A percentile compares a stretch with the other conserved stretches of the same genome.
phyloP scores from a whole-genome alignment of 2,329 filamentous ascomycete genomes.

The Ustulina deusta region DNA sequence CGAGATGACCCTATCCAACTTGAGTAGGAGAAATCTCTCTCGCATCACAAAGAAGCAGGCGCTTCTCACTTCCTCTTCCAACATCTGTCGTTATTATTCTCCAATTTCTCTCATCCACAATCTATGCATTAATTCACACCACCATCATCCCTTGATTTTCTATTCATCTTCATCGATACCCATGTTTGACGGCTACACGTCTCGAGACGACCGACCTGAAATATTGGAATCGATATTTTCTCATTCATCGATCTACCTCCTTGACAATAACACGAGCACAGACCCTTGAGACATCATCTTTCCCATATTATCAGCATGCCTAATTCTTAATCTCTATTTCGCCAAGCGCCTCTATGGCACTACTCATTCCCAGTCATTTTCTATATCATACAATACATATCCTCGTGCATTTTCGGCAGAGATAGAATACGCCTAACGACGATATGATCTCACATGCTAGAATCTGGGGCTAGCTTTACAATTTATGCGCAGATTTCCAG shows the following conservation, averaged over 20 bases:
- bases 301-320: not conserved
- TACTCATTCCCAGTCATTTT: not conserved
- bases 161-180: not conserved
- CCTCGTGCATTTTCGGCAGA: not conserved
- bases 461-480: not conserved
- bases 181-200: not conserved
- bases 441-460: not conserved
- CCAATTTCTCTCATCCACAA: not conserved
- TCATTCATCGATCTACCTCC: not conserved
- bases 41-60: not conserved
- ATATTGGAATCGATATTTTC: not conserved
- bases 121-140: not conserved
- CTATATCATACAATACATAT: not conserved
- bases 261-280: not conserved
- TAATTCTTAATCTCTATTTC: constrained; percentile 5
- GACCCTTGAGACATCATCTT: not conserved
- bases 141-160: not conserved
- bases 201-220: not conserved
- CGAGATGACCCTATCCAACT: constrained; percentile 5
- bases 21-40: constrained; percentile 1
- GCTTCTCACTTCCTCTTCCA: not conserved
- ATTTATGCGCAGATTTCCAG: constrained; percentile 19
- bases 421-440: not conserved
- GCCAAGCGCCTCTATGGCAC: not conserved
- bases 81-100: not conserved